Conservation (phyloP, 768 basidiomycete species). For the Calocera viscosa region DNA sequence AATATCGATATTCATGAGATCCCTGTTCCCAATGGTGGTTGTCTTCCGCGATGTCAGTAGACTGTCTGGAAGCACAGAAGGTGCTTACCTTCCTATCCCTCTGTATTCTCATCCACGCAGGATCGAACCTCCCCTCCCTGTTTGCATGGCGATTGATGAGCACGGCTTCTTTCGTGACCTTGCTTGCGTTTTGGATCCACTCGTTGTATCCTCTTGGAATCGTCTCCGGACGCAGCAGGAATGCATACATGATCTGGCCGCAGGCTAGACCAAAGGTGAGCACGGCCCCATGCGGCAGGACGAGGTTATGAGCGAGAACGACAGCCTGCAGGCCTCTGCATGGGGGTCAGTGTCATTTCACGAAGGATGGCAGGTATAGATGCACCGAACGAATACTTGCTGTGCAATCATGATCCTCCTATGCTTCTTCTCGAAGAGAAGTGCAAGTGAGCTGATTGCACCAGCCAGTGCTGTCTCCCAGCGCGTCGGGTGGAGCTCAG, state of each 20-base stretch:
- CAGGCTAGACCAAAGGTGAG: constrained; percentile 72
- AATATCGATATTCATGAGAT: not conserved
- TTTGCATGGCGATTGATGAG: constrained; percentile 50
- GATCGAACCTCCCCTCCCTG: constrained; percentile 42
- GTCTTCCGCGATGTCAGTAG: not conserved
- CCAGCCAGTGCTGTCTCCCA: constrained; percentile 80
- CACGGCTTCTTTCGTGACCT: constrained; percentile 47
- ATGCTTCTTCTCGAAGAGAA: constrained; percentile 63
- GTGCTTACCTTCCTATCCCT: constrained; percentile 36
- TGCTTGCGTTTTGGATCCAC: constrained; percentile 64
- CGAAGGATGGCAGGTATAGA: constrained; percentile 12
- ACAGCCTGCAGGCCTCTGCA: not conserved
- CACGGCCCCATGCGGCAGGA: constrained; percentile 70
- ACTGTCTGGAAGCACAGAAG: not conserved
- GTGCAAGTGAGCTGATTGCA: constrained; percentile 51
- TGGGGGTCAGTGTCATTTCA: not conserved
- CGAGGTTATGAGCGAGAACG: constrained; percentile 36
- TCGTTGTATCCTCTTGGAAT: constrained; percentile 60
- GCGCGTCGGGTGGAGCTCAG: constrained; percentile 30
- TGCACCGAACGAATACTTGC: constrained; percentile 78
- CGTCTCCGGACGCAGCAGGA: constrained; percentile 67
- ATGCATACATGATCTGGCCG: constrained; percentile 75
- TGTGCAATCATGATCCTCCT: constrained; percentile 61
- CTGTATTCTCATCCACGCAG: constrained; percentile 45
- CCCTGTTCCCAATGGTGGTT: not conserved